Percentiles rank a stretch among this genome's conserved stretches.
Conservation (phyloP, 345 rosid species). For the Schrenkiella parvula region DNA sequence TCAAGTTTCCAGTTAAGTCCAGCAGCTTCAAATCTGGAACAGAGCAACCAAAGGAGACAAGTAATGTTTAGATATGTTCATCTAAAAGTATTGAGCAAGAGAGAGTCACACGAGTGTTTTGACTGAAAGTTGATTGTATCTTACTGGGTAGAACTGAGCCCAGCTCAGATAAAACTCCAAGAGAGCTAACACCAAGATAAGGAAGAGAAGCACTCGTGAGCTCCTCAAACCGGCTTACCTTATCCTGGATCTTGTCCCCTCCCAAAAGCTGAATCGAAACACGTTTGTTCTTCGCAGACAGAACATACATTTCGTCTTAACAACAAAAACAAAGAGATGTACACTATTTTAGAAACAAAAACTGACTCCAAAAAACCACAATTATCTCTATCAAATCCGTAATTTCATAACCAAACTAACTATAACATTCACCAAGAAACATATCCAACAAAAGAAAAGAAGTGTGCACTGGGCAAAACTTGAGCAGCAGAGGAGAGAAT, state of each 20-base stretch:
- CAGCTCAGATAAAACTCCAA: conserved; percentile 53
- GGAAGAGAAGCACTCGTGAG: conserved; percentile 62
- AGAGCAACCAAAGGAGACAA: conserved; percentile 14
- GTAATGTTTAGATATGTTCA: not conserved
- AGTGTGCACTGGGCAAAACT: not conserved
- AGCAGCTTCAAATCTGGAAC: conserved; percentile 68
- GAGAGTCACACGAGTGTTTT: not conserved
- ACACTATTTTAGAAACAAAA: not conserved
- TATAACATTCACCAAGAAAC: not conserved
- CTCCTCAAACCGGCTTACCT: conserved; percentile 72
- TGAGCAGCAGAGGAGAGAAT: not conserved
- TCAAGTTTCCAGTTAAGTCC: conserved; percentile 91
- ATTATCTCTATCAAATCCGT: not conserved
- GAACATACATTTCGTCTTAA: conserved; percentile 96
- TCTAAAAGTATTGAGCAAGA: not conserved
- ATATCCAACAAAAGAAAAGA: not conserved
- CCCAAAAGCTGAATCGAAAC: conserved; percentile 79
- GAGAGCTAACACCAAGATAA: conserved; percentile 69
- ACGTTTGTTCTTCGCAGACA: conserved; percentile 67
- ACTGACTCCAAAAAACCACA: not conserved
- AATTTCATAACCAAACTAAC: not conserved
- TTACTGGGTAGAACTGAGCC: conserved; percentile 56
- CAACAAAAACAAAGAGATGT: not conserved
- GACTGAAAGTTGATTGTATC: not conserved
- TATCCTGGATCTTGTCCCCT: conserved; percentile 73